Evolutionary conservation across 208 protist species (phyloP), one percentile per base, ranked within the genome.

Genomic region (Plasmodiophora brassicae): DNA sequence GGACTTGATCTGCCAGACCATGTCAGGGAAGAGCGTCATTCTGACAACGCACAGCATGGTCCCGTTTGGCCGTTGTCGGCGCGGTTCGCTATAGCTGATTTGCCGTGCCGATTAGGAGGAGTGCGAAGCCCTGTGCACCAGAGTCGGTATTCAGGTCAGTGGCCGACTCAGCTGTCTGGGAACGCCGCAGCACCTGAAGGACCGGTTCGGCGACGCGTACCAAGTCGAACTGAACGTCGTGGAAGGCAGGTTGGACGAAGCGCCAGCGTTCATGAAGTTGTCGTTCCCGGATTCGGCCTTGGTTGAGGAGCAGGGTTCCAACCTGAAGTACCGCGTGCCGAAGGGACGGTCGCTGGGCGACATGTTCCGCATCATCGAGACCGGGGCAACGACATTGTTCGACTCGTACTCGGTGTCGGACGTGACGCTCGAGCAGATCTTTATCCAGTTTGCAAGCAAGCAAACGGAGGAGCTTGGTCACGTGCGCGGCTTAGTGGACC

Each of bases 41-140:
- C 35, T 86, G 83, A 86, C 83, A 28, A 86, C 83, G 83, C 84
- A 86, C 32, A 71, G 14, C 14, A 5, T 86, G 46, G 84, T 45
- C 10, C n/a, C n/a, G n/a, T n/a, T n/a, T n/a, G n/a, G n/a, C n/a
- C n/a, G n/a, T n/a, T n/a, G n/a, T n/a, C n/a, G n/a, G n/a, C n/a
- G n/a, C n/a, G n/a, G n/a, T n/a, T n/a, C n/a, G n/a, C n/a, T n/a
- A n/a, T n/a, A n/a, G n/a, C n/a, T n/a, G n/a, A n/a, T n/a, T n/a
- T n/a, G 88, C 89, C n/a, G n/a, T n/a, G n/a, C n/a, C n/a, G n/a
- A n/a, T n/a, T n/a, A n/a, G n/a, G n/a, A n/a, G n/a, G 92, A 94
- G 83, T 90, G 85, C 46, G 89, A 93, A 85, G 90, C 86, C 0
- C 85, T 94, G 1, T 92, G 91, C 71, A 46, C 8, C 22, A 84